Evolutionary conservation across 2,329 filamentous ascomycete genomes (phyloP), one percentile per base, ranked within the genome.

Genomic region (Fusarium redolens): DNA sequence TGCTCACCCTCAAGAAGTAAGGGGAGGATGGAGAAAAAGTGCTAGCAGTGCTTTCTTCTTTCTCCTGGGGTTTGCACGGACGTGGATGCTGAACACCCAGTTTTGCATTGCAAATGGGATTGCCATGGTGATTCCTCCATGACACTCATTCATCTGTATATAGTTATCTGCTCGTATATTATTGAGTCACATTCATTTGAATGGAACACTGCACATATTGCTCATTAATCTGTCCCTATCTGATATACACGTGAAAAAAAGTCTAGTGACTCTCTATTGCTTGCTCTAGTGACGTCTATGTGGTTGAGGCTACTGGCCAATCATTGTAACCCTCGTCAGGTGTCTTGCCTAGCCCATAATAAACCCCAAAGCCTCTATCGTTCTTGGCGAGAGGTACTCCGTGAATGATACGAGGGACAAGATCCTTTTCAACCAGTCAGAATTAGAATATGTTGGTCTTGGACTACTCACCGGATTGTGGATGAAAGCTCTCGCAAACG

Each of bases 131-230:
- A 33, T 67, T 67, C n/a, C 7, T 37, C 38, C 52, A 47, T 67
- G 33, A 28, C 52, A 31, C 62, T 47, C 62, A 67, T 40, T 45
- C 61, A 40, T 41, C 14, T 67, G 62, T 67, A 67, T 38, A 67
- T 67, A 67, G 52, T 67, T 67, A 37, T 40, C 37, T 45, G 52
- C 58, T 41, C 38, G 64, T 67, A 67, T 51, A 67, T 67, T 67
- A 17, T 67, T 44, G 55, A 61, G 31, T 37, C 58, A 57, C 40
- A 61, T 67, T 67, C 44, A 20, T 59, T 61, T 44, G 44, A 67
- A 61, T 67, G 64, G 8, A 61, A 51, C n/a, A 65, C 5, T 40
- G 52, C 44, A 61, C 45, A 67, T 52, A 61, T 44, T 35, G 31
- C 41, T 50, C 15, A 60, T 30, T 14, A 6, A 4, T 6, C 9